These are phyloP conservation scores for Clonostachys chloroleuca DNA, from an alignment of 2,329 filamentous ascomycete species.

Conservation along the genomic window DNA sequence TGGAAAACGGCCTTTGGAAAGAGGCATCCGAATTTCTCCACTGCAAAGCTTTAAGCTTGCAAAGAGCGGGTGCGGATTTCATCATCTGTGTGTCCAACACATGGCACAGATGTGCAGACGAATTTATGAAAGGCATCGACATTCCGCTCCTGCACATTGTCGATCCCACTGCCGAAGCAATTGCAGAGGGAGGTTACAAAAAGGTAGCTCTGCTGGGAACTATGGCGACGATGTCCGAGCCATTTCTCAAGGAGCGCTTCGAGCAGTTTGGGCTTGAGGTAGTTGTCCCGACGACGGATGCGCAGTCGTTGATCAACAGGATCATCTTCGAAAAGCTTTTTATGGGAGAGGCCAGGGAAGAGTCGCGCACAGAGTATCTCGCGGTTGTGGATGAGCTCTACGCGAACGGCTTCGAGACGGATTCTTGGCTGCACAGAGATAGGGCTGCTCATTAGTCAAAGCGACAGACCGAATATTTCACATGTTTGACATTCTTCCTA, in stretches of 20 bases:
- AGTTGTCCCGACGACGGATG: constrained; percentile 4
- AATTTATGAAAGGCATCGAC: constrained; percentile 4
- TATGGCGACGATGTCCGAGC: constrained; percentile 14
- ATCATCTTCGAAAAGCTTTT: constrained; percentile 14
- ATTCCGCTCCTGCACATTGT: constrained; percentile 15
- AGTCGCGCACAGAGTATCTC: constrained; percentile 1
- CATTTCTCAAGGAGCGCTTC: constrained; percentile 11
- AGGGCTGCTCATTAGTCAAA: constrained; percentile 8
- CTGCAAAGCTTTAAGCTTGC: constrained; percentile 7
- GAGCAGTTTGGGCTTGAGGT: constrained; percentile 5
- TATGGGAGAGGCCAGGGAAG: constrained; percentile 8
- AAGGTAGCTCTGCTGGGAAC: constrained; percentile 12
- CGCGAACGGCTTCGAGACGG: constrained; percentile 5
- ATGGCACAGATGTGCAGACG: constrained; percentile 11
- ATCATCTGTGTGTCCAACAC: constrained; percentile 16
- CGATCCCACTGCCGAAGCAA: constrained; percentile 11
- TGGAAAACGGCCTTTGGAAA: constrained; percentile 1
- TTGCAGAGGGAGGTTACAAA: constrained; percentile 6
- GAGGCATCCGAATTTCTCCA: constrained; percentile 9
- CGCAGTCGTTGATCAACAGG: constrained; percentile 4
- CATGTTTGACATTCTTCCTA: constrained; percentile 12
- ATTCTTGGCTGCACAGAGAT: constrained; percentile 18
- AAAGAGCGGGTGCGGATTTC: constrained; percentile 11
- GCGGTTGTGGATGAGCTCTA: constrained; percentile 2
- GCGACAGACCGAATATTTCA: constrained; percentile 6